Evolutionary conservation across 2,329 filamentous ascomycete species (phyloP), one percentile per base, ranked within the genome.

Genomic region (Pseudogymnoascus sp.): DNA sequence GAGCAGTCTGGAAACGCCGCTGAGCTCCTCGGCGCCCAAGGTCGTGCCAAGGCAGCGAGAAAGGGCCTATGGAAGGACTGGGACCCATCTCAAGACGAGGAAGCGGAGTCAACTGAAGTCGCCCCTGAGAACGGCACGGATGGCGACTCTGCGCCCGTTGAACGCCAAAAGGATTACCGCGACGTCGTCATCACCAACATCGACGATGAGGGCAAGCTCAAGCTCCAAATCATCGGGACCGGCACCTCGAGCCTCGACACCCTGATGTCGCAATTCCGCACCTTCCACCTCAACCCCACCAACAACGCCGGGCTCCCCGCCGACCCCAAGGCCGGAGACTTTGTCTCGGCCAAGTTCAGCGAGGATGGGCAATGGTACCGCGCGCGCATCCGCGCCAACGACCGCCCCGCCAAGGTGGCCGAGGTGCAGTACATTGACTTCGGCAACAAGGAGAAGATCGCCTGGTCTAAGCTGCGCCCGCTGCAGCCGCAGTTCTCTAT

Each of bases 371-470:
- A 94, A 69, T 99, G 93, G 93, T 99, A 99, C 79, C 90, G 94
- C 65, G 94, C 90, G 33, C 89, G 88, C 65, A 86, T 99, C 65
- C 88, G 92, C 65, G 87, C 92, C 73, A 97, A 97, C 76, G 94
- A 99, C 78, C 91, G 94, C 65, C 84, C 92, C 7, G 88, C 87
- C 71, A 91, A 94, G 82, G 86, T 90, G 69, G 88, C 92, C 23
- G 94, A 99, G 75, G 88, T 99, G 25, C 79, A 95, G 52, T 99
- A 96, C 77, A 85, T 99, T 66, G 94, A 99, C 79, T 99, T 95
- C 75, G 94, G 94, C 70, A 99, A 99, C 82, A 88, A 85, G 62
- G 94, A 99, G 77, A 88, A 87, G 72, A 81, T 96, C 63, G 84
- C 92, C 0, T 99, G 93, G 92, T 83, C 86, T 23, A 83, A 84